Evolutionary conservation across 176 grass and related monocot species (phyloP).

Genomic region (Aegilops speltoides): DNA sequence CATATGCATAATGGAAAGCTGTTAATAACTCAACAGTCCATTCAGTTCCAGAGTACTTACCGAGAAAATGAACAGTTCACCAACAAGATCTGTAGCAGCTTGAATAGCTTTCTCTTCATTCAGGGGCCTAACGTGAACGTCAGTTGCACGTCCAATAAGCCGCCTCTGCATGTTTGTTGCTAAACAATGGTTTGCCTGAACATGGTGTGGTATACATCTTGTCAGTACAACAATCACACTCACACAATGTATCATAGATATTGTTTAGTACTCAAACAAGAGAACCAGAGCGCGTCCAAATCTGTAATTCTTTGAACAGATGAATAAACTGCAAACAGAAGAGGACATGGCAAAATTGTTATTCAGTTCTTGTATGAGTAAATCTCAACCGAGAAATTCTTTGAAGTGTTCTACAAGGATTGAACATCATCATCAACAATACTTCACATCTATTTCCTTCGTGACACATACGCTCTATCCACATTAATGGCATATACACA

Average conservation of each 20-base stretch:
- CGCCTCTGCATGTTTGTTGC: constrained; percentile 89
- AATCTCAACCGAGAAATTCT: constrained; percentile 14
- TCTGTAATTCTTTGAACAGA: background rate
- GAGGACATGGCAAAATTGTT: background rate
- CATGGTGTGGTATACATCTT: constrained; percentile 23
- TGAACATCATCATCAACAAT: background rate
- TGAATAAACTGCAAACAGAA: background rate
- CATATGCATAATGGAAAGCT: background rate
- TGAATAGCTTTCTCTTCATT: constrained; percentile 96
- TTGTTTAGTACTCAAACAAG: background rate
- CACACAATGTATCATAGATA: background rate
- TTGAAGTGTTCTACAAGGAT: background rate
- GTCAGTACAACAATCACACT: background rate
- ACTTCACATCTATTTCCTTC: background rate
- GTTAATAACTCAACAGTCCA: background rate
- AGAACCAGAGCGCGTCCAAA: background rate
- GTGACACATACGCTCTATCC: background rate
- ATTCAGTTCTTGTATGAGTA: background rate
- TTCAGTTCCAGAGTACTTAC: constrained; percentile 19
- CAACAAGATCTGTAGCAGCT: constrained; percentile 84
- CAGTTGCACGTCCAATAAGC: constrained; percentile 72
- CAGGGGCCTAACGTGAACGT: constrained; percentile 68
- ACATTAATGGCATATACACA: constrained; percentile 4
- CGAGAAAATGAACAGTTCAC: constrained; percentile 82
- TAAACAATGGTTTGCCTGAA: constrained; percentile 80